A percentile compares a stretch with the other conserved stretches of the same genome.
phyloP scores from a whole-genome alignment of 805 yeast genomes.

The Suhomyces sp. region DNA sequence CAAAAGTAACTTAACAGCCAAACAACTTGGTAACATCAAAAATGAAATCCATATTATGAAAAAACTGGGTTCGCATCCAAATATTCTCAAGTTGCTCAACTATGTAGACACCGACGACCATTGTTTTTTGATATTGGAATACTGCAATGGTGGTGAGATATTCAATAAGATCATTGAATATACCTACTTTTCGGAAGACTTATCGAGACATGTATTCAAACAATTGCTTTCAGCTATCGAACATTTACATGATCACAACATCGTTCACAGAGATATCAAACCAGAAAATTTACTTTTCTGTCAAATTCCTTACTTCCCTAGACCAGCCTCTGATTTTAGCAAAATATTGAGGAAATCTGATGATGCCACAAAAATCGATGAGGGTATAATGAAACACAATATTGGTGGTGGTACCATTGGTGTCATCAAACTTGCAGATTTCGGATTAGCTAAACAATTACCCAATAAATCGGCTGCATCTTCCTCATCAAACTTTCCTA shows the following conservation, averaged over 20 bases:
- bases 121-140: slow-evolving; percentile 66
- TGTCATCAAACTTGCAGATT: slow-evolving; percentile 62
- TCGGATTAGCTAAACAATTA: slow-evolving; percentile 63
- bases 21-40: slow-evolving; percentile 54
- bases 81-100: slow-evolving; percentile 55
- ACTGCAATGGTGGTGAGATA: slow-evolving; percentile 74
- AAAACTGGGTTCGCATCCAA: slow-evolving; percentile 50
- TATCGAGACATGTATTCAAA: slow-evolving; percentile 66
- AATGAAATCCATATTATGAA: slow-evolving; percentile 77
- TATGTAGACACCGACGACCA: slow-evolving; percentile 50
- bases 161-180: slow-evolving; percentile 75
- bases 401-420: slow-evolving; percentile 68
- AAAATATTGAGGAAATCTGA: slow-evolving; percentile 47
- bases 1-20: slow-evolving; percentile 51
- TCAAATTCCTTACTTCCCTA: slow-evolving; percentile 47
- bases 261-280: slow-evolving; percentile 79
- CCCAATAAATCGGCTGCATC: slow-evolving; percentile 8
- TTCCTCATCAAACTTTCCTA: not conserved
- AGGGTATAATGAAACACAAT: slow-evolving; percentile 52
- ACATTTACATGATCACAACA: slow-evolving; percentile 62
- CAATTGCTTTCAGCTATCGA: slow-evolving; percentile 72
- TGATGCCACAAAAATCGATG: slow-evolving; percentile 59
- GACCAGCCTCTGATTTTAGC: slow-evolving; percentile 31
- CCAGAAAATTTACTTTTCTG: slow-evolving; percentile 74
- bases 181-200: slow-evolving; percentile 72